Base-by-base conservation (phyloP, 495 filamentous ascomycete genomes). In the Podospora tetraspora region DNA sequence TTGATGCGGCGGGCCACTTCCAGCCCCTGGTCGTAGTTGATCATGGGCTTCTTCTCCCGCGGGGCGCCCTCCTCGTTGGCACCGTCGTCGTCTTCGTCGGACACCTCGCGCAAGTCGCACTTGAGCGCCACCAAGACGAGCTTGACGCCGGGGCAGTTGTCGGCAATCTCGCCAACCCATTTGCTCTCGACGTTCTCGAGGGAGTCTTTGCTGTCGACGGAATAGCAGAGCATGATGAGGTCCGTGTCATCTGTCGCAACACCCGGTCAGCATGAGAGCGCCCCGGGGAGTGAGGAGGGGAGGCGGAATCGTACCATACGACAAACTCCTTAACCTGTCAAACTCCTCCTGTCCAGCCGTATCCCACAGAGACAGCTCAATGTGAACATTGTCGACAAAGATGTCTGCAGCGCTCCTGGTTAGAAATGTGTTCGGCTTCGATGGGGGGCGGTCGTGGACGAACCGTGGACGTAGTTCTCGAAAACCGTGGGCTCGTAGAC, bases 401-500 rank as follows among this genome's bases (percentile, higher is more conserved):
- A 99, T 96, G 80, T 99, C 95, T 96, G 69, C 11, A 22, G 0
- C 19, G 52, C 61, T 10, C 16, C 21, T 22, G 7, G 66, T 75
- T 52, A 74, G 73, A 34, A 25, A 12, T 8, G 22, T n/a, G 12
- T 23, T 19, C n/a, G 13, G 19, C 22, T 25, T 37, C 13, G 57
- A 2, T n/a, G 30, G 57, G 21, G 29, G 43, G 37, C 12, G 1
- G 5, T 21, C 2, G 25, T 8, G 29, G 25, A 76, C 82, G 73
- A 87, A 97, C 93, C 93, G 80, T 99, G 95, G 68, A 99, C 95
- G 78, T 99, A 99, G 81, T 99, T 99, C 80, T 99, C 94, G 82
- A 99, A 99, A 70, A 99, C 95, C 22, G 95, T 99, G 64, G 95
- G 95, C 78, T 99, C 95, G 79, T 99, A 99, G 72, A 99, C 95